Base-by-base conservation (phyloP, 257 asterid species). In the Solanum dulcamara region DNA sequence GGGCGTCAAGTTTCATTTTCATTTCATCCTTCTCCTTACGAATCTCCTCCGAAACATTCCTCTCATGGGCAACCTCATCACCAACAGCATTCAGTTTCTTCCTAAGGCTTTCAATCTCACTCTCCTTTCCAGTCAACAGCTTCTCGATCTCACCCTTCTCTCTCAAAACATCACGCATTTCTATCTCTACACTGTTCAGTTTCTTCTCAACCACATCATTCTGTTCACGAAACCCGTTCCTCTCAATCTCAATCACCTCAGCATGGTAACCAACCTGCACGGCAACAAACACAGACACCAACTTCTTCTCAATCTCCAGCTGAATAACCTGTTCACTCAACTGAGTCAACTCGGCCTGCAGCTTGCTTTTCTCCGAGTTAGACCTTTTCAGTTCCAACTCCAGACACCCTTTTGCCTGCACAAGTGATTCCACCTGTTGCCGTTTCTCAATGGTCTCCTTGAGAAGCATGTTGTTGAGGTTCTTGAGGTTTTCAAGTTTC, bases 381-480 rank as follows among this genome's bases (percentile, higher is more conserved):
- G 94, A 71, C 74, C 88, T 92, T 81, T 85, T 71, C 8, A 95
- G 87, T 88, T 92, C 93, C 80, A 86, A 85, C 50, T 92, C 92
- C 84, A 95, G 80, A 48, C 85, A 87, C 59, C 72, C 88, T 14
- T 90, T 93, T 0, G 90, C 87, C 70, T 86, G 90, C 62, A 62
- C 48, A 13, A 94, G 94, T 50, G 96, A 86, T 11, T 88, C 94
- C 84, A 95, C 93, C 89, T 89, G 92, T 83, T 92, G 91, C 67
- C 98, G 95, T 66, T 94, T 93, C 88, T 91, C 96, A 67, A 87
- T 32, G 2, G 93, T 89, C 91, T 94, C 94, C 90, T 89, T 92
- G 5, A 96, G 87, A 62, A 96, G 97, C 86, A 88, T 88, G 35
- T 70, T 89, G 44, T 96, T 96, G 32, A 96, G 93, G 4, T 93